phyloP scores from a whole-genome alignment of 1,284 basidiomycete genomes.

The Cryptococcus sp. region DNA sequence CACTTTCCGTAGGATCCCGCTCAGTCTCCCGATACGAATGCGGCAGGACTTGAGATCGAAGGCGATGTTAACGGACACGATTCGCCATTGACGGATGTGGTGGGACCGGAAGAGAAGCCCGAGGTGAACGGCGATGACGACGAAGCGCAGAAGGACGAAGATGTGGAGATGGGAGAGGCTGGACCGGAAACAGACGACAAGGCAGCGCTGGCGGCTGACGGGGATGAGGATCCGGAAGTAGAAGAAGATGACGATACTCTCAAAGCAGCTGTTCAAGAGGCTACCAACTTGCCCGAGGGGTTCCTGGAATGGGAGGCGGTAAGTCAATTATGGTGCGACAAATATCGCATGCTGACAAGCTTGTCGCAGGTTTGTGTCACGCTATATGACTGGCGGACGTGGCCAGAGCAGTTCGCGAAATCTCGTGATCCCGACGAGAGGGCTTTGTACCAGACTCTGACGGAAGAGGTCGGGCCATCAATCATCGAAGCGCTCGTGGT shows the following conservation, averaged over 20 bases:
- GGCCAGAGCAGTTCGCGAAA: conserved; percentile 55
- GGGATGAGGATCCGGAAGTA: conserved; percentile 14
- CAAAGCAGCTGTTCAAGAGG: conserved; percentile 44
- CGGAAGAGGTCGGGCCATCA: conserved; percentile 53
- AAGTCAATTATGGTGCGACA: conserved; percentile 19
- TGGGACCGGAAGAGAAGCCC: conserved; percentile 2
- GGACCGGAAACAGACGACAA: conserved; percentile 7
- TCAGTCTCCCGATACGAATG: too few relatives aligned
- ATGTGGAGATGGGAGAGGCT: conserved; percentile 1
- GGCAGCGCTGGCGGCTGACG: not conserved
- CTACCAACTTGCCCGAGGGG: conserved; percentile 37
- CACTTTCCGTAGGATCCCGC: too few relatives aligned
- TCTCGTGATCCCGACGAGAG: conserved; percentile 57
- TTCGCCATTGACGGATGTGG: conserved; percentile 15
- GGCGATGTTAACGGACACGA: conserved; percentile 1
- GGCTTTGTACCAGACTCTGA: conserved; percentile 54
- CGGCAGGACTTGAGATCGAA: too few relatives aligned
- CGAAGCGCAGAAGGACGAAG: conserved; percentile 8
- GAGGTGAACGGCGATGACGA: conserved; percentile 4
- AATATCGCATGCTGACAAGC: not conserved
- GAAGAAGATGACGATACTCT: conserved; percentile 39
- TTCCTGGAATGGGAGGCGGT: conserved; percentile 57
- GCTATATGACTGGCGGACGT: conserved; percentile 56
- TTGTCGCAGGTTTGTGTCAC: conserved; percentile 55
- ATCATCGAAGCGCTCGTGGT: conserved; percentile 54